Conservation (phyloP, 2,329 filamentous ascomycete species). For the Huntiella moniliformis region DNA sequence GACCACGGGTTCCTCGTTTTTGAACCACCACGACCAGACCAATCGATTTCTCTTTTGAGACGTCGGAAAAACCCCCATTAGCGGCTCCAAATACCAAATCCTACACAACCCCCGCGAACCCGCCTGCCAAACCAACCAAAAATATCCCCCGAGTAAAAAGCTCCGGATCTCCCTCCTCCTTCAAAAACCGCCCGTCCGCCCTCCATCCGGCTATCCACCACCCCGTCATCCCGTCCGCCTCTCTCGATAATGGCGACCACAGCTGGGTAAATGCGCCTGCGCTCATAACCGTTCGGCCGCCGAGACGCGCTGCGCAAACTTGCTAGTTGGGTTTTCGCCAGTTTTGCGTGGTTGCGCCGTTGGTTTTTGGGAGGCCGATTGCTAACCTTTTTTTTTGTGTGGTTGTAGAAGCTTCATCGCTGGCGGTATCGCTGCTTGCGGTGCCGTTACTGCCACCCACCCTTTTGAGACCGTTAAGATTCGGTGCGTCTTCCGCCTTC, state of each 20-base stretch:
- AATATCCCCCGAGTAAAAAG: too few species aligned
- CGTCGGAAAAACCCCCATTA: too few species aligned
- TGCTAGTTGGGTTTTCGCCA: not conserved
- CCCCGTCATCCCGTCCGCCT: constrained; percentile 2
- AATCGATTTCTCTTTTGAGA: too few species aligned
- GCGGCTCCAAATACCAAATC: too few species aligned
- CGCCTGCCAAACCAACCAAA: too few species aligned
- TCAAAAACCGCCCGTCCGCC: not conserved
- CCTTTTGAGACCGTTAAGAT: constrained; percentile 99
- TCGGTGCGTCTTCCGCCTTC: constrained; percentile 36
- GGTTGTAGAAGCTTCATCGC: constrained; percentile 64
- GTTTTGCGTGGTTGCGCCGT: not conserved
- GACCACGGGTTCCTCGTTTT: too few species aligned
- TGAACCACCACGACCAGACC: too few species aligned
- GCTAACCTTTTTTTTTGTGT: not conserved
- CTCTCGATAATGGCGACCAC: constrained; percentile 8
- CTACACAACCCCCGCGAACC: too few species aligned
- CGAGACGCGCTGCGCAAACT: not conserved
- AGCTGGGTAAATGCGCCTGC: constrained; percentile 1
- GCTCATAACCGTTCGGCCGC: not conserved
- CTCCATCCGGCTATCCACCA: not conserved
- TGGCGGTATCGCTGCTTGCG: constrained; percentile 89
- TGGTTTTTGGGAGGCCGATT: not conserved
- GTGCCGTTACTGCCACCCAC: constrained; percentile 91
- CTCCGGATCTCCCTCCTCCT: too few species aligned